phyloP scores from a whole-genome alignment of 2,329 filamentous ascomycete genomes.

The Endoconidiophora polonica region DNA sequence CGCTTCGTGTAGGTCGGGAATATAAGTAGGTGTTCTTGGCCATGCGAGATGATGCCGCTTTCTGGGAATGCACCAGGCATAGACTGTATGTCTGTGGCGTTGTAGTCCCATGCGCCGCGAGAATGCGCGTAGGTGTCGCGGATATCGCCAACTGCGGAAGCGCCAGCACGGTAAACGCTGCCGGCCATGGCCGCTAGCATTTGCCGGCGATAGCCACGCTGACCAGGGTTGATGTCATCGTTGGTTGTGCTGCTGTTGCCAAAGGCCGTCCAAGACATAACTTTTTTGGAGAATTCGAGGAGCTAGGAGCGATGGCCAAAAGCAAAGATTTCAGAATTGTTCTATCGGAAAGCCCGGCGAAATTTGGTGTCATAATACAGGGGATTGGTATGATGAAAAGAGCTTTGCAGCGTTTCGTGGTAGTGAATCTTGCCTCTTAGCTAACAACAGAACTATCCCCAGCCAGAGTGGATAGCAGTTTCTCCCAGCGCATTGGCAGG shows the following conservation, averaged over 20 bases:
- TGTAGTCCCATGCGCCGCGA: slow-evolving; percentile 20
- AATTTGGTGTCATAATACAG: too few relatives aligned
- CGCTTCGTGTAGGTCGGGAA: slow-evolving; percentile 85
- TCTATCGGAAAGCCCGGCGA: too few relatives aligned
- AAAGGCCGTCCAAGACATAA: slow-evolving; percentile 9
- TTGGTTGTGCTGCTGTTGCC: slow-evolving; percentile 10
- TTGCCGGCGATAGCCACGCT: slow-evolving; percentile 57
- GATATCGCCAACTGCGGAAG: slow-evolving; percentile 40
- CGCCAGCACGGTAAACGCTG: slow-evolving; percentile 38
- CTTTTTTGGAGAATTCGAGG: too few relatives aligned
- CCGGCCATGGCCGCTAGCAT: slow-evolving; percentile 54
- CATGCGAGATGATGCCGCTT: slow-evolving; percentile 60
- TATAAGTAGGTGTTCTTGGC: slow-evolving; percentile 80
- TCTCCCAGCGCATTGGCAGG: too few relatives aligned
- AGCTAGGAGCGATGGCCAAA: too few relatives aligned
- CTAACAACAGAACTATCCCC: too few relatives aligned
- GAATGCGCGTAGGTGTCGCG: slow-evolving; percentile 42
- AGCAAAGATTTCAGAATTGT: too few relatives aligned
- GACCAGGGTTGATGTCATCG: slow-evolving; percentile 20
- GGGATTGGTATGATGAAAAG: too few relatives aligned
- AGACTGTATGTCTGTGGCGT: slow-evolving; percentile 19
- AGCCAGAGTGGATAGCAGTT: too few relatives aligned
- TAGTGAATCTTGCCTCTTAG: too few relatives aligned
- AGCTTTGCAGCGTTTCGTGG: too few relatives aligned
- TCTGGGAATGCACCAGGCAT: slow-evolving; percentile 72